Evolutionary conservation across 495 filamentous ascomycete genomes (phyloP).

Genomic region (Elasticomyces elasticus): DNA sequence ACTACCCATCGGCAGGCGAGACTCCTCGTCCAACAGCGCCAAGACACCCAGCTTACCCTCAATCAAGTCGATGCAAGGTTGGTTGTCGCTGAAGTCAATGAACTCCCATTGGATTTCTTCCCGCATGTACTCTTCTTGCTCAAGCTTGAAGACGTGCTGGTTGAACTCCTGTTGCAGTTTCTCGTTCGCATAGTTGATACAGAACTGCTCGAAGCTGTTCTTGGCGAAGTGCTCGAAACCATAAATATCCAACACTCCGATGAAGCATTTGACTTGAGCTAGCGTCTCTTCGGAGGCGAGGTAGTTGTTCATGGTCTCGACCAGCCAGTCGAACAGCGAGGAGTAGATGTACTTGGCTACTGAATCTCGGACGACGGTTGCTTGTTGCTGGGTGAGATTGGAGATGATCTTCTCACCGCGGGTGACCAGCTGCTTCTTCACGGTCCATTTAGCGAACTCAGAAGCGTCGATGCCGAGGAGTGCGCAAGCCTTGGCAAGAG

Average conservation of each 20-base stretch:
- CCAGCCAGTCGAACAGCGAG: slow-evolving; percentile 96
- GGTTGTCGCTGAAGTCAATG: slow-evolving; percentile 99
- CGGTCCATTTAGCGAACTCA: slow-evolving; percentile 97
- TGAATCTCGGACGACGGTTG: slow-evolving; percentile 88
- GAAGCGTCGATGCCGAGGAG: slow-evolving; percentile 78
- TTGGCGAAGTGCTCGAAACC: slow-evolving; percentile 99
- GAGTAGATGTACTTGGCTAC: slow-evolving; percentile 99
- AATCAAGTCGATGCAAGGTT: slow-evolving; percentile 98
- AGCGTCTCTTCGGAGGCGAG: slow-evolving; percentile 84
- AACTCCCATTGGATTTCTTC: slow-evolving; percentile 99
- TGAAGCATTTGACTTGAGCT: slow-evolving; percentile 77
- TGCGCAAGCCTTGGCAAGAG: slow-evolving; percentile 68
- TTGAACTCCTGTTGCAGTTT: slow-evolving; percentile 99
- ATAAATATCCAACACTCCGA: slow-evolving; percentile 99
- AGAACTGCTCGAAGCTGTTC: slow-evolving; percentile 99
- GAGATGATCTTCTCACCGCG: slow-evolving; percentile 96
- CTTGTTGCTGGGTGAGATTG: slow-evolving; percentile 88
- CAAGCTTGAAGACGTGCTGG: slow-evolving; percentile 98
- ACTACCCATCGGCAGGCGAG: slow-evolving; percentile 88
- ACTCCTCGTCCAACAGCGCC: slow-evolving; percentile 91
- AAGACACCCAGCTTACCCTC: slow-evolving; percentile 93
- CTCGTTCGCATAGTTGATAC: slow-evolving; percentile 99
- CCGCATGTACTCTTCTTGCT: slow-evolving; percentile 95
- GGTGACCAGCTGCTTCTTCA: slow-evolving; percentile 97
- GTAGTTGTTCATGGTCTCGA: slow-evolving; percentile 85